These are phyloP conservation scores for Heritiera littoralis DNA, from an alignment of 345 rosid genomes.

Conservation along the genomic window DNA sequence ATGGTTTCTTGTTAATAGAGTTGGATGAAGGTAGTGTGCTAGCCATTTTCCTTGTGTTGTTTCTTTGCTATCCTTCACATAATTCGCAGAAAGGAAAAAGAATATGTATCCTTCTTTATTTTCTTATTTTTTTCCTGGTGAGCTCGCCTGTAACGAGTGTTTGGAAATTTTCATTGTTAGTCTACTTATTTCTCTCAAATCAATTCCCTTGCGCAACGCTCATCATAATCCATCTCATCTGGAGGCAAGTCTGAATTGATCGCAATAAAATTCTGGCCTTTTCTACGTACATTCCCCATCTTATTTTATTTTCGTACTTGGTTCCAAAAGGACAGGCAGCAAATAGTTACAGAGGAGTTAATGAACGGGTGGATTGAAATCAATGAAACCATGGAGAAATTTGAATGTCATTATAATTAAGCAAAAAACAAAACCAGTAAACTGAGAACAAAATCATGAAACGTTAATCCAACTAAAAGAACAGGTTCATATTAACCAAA, in stretches of 20 bases:
- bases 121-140: no score
- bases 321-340: background rate
- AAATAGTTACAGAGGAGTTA: background rate
- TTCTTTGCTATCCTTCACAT: background rate
- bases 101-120: no score
- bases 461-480: constrained; percentile 19
- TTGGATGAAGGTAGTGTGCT: background rate
- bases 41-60: background rate
- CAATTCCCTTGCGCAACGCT: background rate
- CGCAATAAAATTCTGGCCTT: background rate
- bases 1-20: background rate
- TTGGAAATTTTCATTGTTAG: background rate
- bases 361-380: no score
- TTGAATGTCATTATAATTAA: background rate
- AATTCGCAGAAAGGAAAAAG: background rate
- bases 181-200: background rate
- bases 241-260: background rate
- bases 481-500: constrained; percentile 24
- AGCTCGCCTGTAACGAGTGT: no score
- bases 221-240: background rate
- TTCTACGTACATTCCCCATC: background rate
- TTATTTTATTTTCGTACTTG: background rate
- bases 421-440: background rate
- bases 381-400: background rate
- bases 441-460: constrained; percentile 10